Conservation (phyloP, 371 early-diverging fungal species). For the Rhizopus microsporus region DNA sequence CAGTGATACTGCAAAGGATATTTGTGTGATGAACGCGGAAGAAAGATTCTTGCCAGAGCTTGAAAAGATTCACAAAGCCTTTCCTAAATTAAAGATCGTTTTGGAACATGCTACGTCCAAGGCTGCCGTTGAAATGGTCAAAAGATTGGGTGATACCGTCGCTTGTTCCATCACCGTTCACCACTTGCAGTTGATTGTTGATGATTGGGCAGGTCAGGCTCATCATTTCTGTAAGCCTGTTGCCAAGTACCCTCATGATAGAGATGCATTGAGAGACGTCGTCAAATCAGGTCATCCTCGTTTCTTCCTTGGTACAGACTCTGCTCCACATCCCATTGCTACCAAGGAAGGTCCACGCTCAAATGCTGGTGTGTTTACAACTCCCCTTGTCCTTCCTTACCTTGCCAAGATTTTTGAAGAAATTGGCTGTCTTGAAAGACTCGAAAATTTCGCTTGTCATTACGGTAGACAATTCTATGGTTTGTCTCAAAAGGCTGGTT, state of each 20-base stretch:
- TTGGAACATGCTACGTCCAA: conserved; percentile 96
- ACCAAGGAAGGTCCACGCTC: conserved; percentile 85
- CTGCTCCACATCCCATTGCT: conserved; percentile 92
- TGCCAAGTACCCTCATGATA: conserved; percentile 93
- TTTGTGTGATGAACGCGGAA: conserved; percentile 96
- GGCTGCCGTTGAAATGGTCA: conserved; percentile 92
- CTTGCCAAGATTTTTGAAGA: conserved; percentile 87
- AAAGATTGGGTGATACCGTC: conserved; percentile 88
- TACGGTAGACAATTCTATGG: conserved; percentile 87
- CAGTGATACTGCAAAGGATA: conserved; percentile 77
- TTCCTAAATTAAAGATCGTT: conserved; percentile 93
- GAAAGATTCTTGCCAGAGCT: conserved; percentile 88
- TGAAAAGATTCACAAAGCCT: conserved; percentile 79
- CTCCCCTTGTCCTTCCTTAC: conserved; percentile 82
- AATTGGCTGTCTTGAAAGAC: conserved; percentile 79
- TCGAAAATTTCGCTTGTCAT: conserved; percentile 82
- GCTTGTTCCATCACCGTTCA: conserved; percentile 96
- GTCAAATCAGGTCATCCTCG: conserved; percentile 82
- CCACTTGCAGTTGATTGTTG: conserved; percentile 88
- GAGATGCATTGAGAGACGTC: conserved; percentile 88
- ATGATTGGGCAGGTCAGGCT: conserved; percentile 96
- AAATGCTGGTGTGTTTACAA: conserved; percentile 93
- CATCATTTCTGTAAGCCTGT: conserved; percentile 99
- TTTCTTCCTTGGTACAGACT: conserved; percentile 97
- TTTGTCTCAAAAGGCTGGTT: conserved; percentile 54